Evolutionary conservation across 352 stramenopile genomes (phyloP), one percentile per base, ranked within the genome.

Genomic region (Pythium insidiosum): DNA sequence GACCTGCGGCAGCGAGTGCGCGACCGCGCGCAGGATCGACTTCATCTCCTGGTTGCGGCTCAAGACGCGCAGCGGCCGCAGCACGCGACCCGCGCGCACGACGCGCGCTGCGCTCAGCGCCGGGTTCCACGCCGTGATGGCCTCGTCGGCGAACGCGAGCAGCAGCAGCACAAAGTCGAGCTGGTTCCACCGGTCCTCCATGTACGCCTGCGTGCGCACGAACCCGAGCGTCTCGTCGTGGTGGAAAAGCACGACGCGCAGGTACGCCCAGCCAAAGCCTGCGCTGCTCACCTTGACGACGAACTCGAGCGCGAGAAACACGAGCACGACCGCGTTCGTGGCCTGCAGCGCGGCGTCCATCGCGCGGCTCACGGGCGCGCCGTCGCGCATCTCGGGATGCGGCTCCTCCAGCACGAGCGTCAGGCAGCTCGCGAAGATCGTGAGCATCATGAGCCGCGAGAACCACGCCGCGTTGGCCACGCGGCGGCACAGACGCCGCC

Each of bases 21-120:
- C 73, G n/a, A 90, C 68, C 12, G 77, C 74, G 12, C 66, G 70
- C 15, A 90, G 41, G 18, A 90, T 86, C 6, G 56, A 47, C 31
- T 90, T 86, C 77, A 88, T 90, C 40, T 90, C 77, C 22, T 64
- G 53, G 47, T 90, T 79, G 41, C 83, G 75, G 42, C 83, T 88
- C 5, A 90, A 36, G 44, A 90, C 85, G 2, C 77, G 68, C 19
- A 90, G 43, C 1, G 77, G 77, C 0, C 73, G 58, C 6, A 90
- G 46, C 15, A 90, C 77, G 15, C 77, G 74, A 10, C 68, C 72
- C 1, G 74, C 77, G 28, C 73, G 73, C 22, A 90, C 83, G n/a
- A 86, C 68, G 6, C 71, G 73, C 4, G 70, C 73, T 2, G 48
- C 25, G 5, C 63, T 66, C 19, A 85, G 46, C 9, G 53, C 57